Conservation (phyloP, 2,329 filamentous ascomycete genomes). For the Phoma sp. region DNA sequence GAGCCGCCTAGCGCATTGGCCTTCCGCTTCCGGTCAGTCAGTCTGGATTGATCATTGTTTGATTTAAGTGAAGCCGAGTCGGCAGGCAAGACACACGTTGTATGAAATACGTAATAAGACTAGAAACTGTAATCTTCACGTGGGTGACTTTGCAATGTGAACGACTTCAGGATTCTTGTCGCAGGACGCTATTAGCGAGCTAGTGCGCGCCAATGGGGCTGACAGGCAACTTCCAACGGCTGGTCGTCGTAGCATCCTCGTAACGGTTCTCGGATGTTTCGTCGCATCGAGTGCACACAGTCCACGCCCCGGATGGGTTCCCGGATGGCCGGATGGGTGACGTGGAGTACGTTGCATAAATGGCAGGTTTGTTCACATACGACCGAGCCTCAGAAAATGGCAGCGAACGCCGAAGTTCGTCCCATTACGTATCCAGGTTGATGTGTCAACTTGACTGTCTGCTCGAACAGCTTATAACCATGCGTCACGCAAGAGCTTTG, state of each 20-base stretch:
- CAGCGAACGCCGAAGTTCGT: too few relatives aligned
- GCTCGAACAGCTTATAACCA: too few relatives aligned
- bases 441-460: too few relatives aligned
- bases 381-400: too few relatives aligned
- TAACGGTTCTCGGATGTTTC: not conserved
- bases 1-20: constrained; percentile 7
- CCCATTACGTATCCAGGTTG: too few relatives aligned
- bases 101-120: not conserved
- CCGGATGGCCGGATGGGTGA: not conserved
- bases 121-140: too few relatives aligned
- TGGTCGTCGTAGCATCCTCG: not conserved
- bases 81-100: not conserved
- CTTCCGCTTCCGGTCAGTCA: not conserved
- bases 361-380: not conserved
- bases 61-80: not conserved
- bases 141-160: not conserved
- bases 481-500: too few relatives aligned
- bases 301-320: not conserved
- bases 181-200: constrained; percentile 3
- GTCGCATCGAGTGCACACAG: not conserved
- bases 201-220: constrained; percentile 7
- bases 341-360: not conserved
- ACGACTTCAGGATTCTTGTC: not conserved
- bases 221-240: not conserved
- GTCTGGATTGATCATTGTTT: not conserved